These are phyloP conservation scores for Achaetomium macrosporum DNA, from an alignment of 2,329 filamentous ascomycete genomes.

Conservation along the genomic window DNA sequence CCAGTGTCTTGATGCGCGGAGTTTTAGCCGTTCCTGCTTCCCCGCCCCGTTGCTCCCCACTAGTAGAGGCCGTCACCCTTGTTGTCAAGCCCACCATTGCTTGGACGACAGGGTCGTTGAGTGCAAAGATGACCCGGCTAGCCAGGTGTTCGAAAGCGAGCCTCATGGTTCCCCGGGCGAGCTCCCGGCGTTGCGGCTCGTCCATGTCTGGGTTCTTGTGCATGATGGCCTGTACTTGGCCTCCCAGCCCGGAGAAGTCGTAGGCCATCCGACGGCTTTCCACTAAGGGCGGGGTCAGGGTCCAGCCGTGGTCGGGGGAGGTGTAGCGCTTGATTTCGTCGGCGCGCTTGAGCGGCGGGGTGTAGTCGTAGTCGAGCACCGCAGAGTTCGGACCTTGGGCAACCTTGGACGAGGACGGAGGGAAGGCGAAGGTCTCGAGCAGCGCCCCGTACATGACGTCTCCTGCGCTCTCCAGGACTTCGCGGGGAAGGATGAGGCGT, in stretches of 20 bases:
- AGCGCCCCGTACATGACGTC: constrained; percentile 74
- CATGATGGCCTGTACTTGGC: constrained; percentile 37
- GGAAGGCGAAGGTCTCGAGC: constrained; percentile 76
- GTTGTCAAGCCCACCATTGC: too few relatives aligned
- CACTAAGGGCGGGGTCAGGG: constrained; percentile 59
- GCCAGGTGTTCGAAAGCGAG: constrained; percentile 83
- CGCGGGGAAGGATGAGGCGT: constrained; percentile 63
- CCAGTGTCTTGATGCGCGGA: constrained; percentile 54
- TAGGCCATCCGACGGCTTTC: constrained; percentile 52
- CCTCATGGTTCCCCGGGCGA: constrained; percentile 71
- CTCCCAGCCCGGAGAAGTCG: constrained; percentile 69
- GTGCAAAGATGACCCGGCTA: constrained; percentile 64
- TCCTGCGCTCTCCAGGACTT: constrained; percentile 42
- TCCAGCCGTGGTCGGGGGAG: constrained; percentile 49
- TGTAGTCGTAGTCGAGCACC: constrained; percentile 42
- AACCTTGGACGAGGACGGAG: constrained; percentile 23
- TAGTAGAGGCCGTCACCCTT: too few relatives aligned
- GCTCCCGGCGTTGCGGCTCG: constrained; percentile 55
- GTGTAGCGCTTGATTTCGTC: constrained; percentile 47
- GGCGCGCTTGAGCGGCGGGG: constrained; percentile 49
- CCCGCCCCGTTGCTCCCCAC: too few relatives aligned
- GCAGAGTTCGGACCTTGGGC: background rate
- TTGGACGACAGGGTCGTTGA: constrained; percentile 34
- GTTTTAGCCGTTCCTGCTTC: background rate
- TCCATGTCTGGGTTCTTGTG: constrained; percentile 28